Evolutionary conservation across 306 rosid genomes (phyloP), one percentile per base, ranked within the genome.

Genomic region (Acacia melanoxylon): DNA sequence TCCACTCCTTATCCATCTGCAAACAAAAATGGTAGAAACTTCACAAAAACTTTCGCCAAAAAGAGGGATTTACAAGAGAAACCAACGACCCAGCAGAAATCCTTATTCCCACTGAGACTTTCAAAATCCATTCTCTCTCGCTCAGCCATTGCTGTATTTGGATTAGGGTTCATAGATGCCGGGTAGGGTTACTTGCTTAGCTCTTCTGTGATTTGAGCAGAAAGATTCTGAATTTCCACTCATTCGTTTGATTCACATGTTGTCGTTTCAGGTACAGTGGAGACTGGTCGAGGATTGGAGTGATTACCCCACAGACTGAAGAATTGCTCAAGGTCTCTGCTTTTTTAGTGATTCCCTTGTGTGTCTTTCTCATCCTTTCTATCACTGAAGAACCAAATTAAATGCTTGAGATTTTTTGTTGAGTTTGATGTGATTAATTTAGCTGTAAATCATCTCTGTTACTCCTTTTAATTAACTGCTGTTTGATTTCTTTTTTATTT

Each of bases 231-330:
- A 1, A 25, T 11, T 4, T 65, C 69, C 66, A 9, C 15, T 76
- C 42, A 20, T 79, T 25, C 11, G 11, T 70, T 41, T 25, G 35
- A 31, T 83, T 46, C 27, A 71, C 74, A 75, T 14, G 5, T 27
- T 80, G 31, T 56, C 62, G 24, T 80, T 89, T 82, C 89, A 94
- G 97, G 93, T 94, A 91, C 70, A 94, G 93, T 63, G 97, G 97
- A 80, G 98, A 94, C 83, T 94, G 98, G 98, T 94, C 97, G 10
- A 94, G 98, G 83, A 92, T 92, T 82, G 97, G 97, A 69, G 98
- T 85, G 40, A 85, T 94, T 54, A 86, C 98, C 73, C 83, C 71
- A 56, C 88, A 94, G 83, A 83, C 2, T 24, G 98, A 92, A 79
- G 90, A 87, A 4, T 79, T 92, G 81, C 83, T 94, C 0, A 91